Evolutionary conservation across 805 yeast species (phyloP).

Genomic region (Yarrowia yakushimensis): DNA sequence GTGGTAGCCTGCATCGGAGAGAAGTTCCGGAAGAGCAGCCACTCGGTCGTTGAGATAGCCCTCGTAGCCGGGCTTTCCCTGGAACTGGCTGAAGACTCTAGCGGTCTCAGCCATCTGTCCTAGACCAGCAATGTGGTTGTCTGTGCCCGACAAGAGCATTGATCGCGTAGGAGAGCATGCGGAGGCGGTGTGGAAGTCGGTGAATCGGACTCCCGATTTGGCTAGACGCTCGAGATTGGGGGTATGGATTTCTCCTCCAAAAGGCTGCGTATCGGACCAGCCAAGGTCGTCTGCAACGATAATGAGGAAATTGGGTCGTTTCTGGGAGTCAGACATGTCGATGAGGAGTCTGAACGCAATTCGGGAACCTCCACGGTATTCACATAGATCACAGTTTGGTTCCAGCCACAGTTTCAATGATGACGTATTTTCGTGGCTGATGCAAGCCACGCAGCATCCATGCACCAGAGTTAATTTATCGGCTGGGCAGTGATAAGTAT

Average conservation of each 20-base stretch:
- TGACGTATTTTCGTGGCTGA: conserved; percentile 14
- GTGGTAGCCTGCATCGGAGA: conserved; percentile 48
- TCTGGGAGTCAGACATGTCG: neutral
- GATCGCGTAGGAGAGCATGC: conserved; percentile 65
- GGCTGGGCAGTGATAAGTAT: too few species aligned
- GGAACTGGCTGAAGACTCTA: conserved; percentile 39
- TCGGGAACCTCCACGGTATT: too few species aligned
- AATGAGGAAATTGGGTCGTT: conserved; percentile 43
- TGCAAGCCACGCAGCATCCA: conserved; percentile 21
- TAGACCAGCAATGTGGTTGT: conserved; percentile 59
- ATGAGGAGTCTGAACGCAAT: neutral
- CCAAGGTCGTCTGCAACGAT: conserved; percentile 62
- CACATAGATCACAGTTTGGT: neutral
- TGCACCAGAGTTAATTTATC: neutral
- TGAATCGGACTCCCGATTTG: conserved; percentile 46
- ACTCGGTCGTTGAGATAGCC: conserved; percentile 51
- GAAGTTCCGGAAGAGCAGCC: conserved; percentile 51
- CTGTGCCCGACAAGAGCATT: conserved; percentile 58
- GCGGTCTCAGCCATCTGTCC: conserved; percentile 56
- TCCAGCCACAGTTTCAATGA: conserved; percentile 1
- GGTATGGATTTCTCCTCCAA: conserved; percentile 52
- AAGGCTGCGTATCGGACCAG: conserved; percentile 51
- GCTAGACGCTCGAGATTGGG: conserved; percentile 51
- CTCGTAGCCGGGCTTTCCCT: conserved; percentile 52
- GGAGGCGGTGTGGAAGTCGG: conserved; percentile 60